Evolutionary conservation across 345 rosid genomes (phyloP).

Genomic region (Crucihimalaya himalaica): DNA sequence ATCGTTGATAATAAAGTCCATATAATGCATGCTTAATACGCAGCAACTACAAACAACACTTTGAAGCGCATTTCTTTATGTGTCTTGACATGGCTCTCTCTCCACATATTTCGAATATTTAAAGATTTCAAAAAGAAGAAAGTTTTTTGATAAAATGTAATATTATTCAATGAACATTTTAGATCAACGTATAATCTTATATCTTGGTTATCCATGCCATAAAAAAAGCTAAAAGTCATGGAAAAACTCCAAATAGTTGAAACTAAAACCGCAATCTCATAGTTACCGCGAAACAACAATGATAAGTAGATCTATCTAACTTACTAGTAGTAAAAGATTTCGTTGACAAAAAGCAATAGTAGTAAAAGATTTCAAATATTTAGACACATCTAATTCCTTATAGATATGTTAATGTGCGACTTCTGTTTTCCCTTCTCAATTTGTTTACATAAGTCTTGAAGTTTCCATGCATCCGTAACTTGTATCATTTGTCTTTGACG

Average conservation of each 20-base stretch:
- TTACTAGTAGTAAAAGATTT: no score
- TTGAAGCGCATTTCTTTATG: slow-evolving; percentile 11
- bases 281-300: no score
- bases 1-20: neutral
- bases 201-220: no score
- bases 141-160: no score
- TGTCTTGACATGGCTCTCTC: neutral
- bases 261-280: no score
- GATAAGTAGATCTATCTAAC: no score
- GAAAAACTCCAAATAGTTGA: no score
- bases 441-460: neutral
- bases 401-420: neutral
- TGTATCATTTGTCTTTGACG: no score
- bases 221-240: no score
- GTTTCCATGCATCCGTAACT: neutral
- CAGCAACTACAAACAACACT: slow-evolving; percentile 2
- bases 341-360: no score
- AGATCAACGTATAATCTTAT: no score
- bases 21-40: slow-evolving; percentile 22
- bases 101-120: neutral
- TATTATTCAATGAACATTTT: no score
- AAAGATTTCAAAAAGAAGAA: neutral
- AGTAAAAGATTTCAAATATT: neutral
- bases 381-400: neutral
- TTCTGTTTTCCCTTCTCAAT: neutral